These are phyloP conservation scores for Sporothrix phasma DNA, from an alignment of 2,329 filamentous ascomycete species.

Conservation along the genomic window DNA sequence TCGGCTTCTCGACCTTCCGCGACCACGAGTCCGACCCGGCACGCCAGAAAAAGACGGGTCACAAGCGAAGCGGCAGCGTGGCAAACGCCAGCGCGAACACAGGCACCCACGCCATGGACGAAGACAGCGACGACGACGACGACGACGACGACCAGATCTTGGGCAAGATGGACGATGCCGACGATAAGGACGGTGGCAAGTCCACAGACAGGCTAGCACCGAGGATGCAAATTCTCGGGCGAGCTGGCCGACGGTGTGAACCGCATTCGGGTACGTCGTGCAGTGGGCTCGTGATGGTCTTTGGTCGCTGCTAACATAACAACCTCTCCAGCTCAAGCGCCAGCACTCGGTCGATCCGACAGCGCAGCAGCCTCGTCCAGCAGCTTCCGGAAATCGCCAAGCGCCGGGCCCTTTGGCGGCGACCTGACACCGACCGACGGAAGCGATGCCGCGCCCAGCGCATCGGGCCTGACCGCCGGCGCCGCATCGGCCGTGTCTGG, in stretches of 20 bases:
- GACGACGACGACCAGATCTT: conserved; percentile 33
- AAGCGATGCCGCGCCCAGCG: conserved; percentile 5
- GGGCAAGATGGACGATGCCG: conserved; percentile 54
- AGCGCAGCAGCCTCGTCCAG: conserved; percentile 32
- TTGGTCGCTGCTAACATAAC: conserved; percentile 13
- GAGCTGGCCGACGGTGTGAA: conserved; percentile 73
- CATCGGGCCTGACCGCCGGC: conserved; percentile 22
- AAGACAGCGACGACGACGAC: conserved; percentile 68
- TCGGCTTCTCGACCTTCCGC: conserved; percentile 82
- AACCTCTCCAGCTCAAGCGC: conserved; percentile 56
- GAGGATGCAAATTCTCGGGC: conserved; percentile 64
- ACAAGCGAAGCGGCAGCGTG: conserved; percentile 44
- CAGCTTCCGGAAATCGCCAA: conserved; percentile 36
- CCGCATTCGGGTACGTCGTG: conserved; percentile 59
- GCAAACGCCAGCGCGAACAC: conserved; percentile 35
- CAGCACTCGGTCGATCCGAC: conserved; percentile 64
- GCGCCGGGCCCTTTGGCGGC: conserved; percentile 31
- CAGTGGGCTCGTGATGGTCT: neutral
- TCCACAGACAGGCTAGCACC: conserved; percentile 47
- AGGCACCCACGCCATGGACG: conserved; percentile 47
- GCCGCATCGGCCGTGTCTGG: neutral
- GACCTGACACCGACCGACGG: conserved; percentile 34
- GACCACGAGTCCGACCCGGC: conserved; percentile 51
- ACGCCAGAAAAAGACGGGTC: conserved; percentile 49
- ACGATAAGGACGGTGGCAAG: conserved; percentile 45